Evolutionary conservation across 2,329 filamentous ascomycete species (phyloP), one percentile per base, ranked within the genome.

Genomic region (Neofusicoccum umdonicola): DNA sequence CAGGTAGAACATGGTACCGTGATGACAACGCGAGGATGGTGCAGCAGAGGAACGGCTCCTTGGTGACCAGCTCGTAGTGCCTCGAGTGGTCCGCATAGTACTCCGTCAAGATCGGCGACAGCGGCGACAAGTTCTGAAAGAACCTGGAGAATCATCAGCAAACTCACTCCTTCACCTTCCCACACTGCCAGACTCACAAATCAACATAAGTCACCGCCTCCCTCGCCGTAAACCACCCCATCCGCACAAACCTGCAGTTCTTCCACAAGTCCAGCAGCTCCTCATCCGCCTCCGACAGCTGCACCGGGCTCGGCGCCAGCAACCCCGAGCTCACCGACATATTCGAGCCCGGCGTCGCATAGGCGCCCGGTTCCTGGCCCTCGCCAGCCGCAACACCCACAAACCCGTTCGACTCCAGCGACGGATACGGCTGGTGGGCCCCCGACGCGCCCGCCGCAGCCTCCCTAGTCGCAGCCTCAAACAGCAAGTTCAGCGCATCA

Each of bases 1-100:
- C 76, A 12, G 74, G 74, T 47, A 78, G 67, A 11, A 76, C 72
- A 35, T 77, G 77, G 63, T 85, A 84, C 3, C 83, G 80, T 2
- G 83, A 84, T 1, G 84, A 85, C 1, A 85, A 80, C 80, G 83
- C 84, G 0, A 85, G 73, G 3, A 86, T 83, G 0, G 82, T 83
- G 42, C 77, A 81, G 63, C 83, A 85, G 0, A 85, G 72, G 3
- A 85, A 79, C 1, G 84, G 83, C 48, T 86, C 84, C 37, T 81
- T 73, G 1, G 80, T 78, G 60, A 85, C 80, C 3, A 86, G 72
- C 42, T 75, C 74, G 57, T 76, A 78, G 66, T 85, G 83, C 35
- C 80, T 81, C 15, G 74, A 72, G 66, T 84, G 83, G 41, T 81
- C 74, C 2, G 80, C 76, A 68, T 84, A 84, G 64, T 82, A 83